phyloP scores from a whole-genome alignment of 495 filamentous ascomycete species.

The Viridothelium virens region DNA sequence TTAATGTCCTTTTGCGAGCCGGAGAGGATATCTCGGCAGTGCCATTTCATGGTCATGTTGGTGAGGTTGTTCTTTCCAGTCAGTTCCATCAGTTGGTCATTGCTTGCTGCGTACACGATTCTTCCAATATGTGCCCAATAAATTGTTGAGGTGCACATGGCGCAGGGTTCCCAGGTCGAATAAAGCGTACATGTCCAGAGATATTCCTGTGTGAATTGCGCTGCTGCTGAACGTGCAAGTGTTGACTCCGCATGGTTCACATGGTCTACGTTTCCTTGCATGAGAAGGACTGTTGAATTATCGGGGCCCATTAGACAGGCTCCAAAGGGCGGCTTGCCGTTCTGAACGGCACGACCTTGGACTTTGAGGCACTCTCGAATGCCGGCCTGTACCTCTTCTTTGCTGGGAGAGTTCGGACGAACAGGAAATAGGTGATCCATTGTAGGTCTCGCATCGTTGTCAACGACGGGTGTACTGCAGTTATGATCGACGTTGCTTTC shows the following conservation, averaged over 20 bases:
- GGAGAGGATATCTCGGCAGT: constrained; percentile 41
- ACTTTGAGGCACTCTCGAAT: constrained; percentile 38
- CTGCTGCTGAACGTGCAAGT: constrained; percentile 45
- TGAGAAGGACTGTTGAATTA: constrained; percentile 42
- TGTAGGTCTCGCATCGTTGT: background rate
- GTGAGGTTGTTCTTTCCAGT: constrained; percentile 44
- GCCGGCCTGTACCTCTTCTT: constrained; percentile 34
- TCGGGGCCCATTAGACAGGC: constrained; percentile 44
- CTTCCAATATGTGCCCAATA: constrained; percentile 52
- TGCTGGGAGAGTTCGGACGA: constrained; percentile 30
- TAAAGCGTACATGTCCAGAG: constrained; percentile 45
- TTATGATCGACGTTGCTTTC: background rate
- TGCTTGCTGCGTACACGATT: constrained; percentile 46
- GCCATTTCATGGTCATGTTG: constrained; percentile 48
- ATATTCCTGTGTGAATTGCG: constrained; percentile 44
- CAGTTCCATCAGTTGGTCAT: constrained; percentile 40
- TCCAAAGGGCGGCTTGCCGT: constrained; percentile 44
- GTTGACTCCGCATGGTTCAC: constrained; percentile 50
- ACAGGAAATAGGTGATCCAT: too few species aligned
- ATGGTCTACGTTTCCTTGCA: constrained; percentile 46
- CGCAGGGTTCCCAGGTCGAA: constrained; percentile 51
- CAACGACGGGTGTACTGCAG: background rate
- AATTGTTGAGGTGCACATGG: constrained; percentile 44
- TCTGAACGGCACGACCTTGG: constrained; percentile 38
- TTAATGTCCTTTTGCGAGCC: constrained; percentile 43